Percentiles rank a stretch among this genome's conserved stretches.
Conservation (phyloP, 2,329 filamentous ascomycete genomes). For the Sordariomycetes sp. region DNA sequence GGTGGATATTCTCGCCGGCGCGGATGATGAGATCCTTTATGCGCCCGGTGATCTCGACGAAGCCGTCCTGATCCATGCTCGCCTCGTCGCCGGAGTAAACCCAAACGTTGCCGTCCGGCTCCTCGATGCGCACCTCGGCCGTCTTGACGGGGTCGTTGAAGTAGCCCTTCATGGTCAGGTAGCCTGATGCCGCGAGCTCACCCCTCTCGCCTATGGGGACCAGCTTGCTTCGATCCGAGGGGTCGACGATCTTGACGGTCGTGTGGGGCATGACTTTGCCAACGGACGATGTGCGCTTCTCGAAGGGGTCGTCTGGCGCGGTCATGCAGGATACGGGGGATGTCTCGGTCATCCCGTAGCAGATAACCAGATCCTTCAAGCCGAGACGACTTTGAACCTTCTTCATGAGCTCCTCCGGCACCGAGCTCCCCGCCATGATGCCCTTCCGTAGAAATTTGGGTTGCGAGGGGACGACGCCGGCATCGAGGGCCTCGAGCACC, state of each 20-base stretch:
- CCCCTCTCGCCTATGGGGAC: constrained; percentile 60
- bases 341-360: constrained; percentile 96
- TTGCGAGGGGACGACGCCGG: constrained; percentile 15
- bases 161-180: constrained; percentile 86
- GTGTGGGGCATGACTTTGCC: constrained; percentile 82
- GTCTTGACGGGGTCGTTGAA: constrained; percentile 68
- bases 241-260: constrained; percentile 63
- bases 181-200: constrained; percentile 76
- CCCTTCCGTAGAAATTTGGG: constrained; percentile 60
- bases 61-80: constrained; percentile 72
- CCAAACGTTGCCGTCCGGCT: constrained; percentile 54
- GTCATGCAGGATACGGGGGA: constrained; percentile 76
- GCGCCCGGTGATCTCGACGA: constrained; percentile 78
- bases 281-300: constrained; percentile 65
- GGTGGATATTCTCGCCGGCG: constrained; percentile 93
- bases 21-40: constrained; percentile 96
- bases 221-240: constrained; percentile 45
- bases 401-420: constrained; percentile 74
- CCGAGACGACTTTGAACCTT: constrained; percentile 66
- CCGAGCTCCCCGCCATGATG: constrained; percentile 80
- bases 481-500: constrained; percentile 66
- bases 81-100: constrained; percentile 94
- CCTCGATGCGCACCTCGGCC: constrained; percentile 48
- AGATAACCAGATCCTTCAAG: constrained; percentile 76
- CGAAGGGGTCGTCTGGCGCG: constrained; percentile 61